phyloP scores from a whole-genome alignment of 202 grass and related monocot species.

The Elaeis oleifera region DNA sequence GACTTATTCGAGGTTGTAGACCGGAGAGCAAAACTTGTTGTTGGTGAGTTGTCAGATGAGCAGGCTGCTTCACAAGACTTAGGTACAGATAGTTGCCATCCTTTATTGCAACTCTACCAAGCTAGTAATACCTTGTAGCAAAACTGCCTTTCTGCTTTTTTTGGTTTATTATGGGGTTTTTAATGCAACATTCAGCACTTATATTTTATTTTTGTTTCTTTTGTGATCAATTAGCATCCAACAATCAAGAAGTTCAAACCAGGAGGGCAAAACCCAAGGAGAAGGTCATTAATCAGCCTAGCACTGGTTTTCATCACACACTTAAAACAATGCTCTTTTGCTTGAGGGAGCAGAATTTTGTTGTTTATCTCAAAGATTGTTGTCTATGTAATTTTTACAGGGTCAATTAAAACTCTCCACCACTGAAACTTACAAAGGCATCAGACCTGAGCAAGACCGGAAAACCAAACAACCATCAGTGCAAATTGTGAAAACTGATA shows the following conservation, averaged over 20 bases:
- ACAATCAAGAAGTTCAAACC: constrained; percentile 42
- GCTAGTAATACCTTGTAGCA: constrained; percentile 5
- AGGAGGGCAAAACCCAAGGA: constrained; percentile 62
- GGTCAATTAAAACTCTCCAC: constrained; percentile 48
- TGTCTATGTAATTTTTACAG: constrained; percentile 29
- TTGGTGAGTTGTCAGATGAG: constrained; percentile 71
- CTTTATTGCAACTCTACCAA: constrained; percentile 1
- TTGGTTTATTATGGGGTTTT: constrained; percentile 3
- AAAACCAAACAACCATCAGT: constrained; percentile 40
- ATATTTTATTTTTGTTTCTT: constrained; percentile 15
- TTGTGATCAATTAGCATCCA: constrained; percentile 40
- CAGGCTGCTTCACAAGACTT: constrained; percentile 51
- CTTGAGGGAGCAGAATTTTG: no score
- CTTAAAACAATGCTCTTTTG: no score
- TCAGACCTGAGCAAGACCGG: constrained; percentile 38
- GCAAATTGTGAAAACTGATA: constrained; percentile 43
- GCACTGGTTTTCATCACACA: constrained; percentile 7
- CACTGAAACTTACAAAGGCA: constrained; percentile 35
- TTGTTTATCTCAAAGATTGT: no score
- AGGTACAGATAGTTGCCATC: constrained; percentile 34
- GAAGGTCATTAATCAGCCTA: constrained; percentile 35
- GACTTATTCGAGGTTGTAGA: constrained; percentile 98
- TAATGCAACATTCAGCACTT: neutral
- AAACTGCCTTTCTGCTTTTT: constrained; percentile 7
- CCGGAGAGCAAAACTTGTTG: constrained; percentile 86